A percentile compares a stretch with the other conserved stretches of the same genome.
These are phyloP conservation scores for Hyphopichia pseudoburtonii DNA, from an alignment of 1,139 yeast species.

Conservation along the genomic window DNA sequence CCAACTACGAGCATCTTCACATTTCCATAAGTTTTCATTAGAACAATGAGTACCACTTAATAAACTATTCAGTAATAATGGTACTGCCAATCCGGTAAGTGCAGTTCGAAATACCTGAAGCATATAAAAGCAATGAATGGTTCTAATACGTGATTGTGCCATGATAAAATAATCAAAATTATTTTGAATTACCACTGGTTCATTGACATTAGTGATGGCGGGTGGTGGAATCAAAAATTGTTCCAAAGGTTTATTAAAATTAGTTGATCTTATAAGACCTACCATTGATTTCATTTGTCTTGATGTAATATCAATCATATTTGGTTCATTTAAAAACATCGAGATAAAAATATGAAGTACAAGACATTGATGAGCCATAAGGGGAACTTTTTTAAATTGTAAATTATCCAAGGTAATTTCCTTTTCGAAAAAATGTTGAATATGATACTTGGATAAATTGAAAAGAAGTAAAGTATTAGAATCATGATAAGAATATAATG, in stretches of 20 bases:
- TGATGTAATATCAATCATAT: constrained; percentile 71
- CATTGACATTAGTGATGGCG: constrained; percentile 15
- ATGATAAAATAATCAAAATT: constrained; percentile 74
- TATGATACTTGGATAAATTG: constrained; percentile 74
- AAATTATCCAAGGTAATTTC: constrained; percentile 44
- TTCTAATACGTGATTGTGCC: constrained; percentile 83
- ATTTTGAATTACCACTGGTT: constrained; percentile 28
- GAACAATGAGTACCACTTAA: constrained; percentile 76
- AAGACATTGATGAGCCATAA: constrained; percentile 87
- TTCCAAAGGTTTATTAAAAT: constrained; percentile 70
- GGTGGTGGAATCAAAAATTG: constrained; percentile 61
- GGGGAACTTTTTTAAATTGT: constrained; percentile 66
- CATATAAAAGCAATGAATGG: constrained; percentile 76
- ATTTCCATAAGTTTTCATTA: constrained; percentile 68
- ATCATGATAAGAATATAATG: constrained; percentile 80
- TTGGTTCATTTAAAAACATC: constrained; percentile 73
- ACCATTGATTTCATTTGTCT: constrained; percentile 78
- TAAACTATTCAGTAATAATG: constrained; percentile 57
- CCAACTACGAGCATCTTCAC: constrained; percentile 63
- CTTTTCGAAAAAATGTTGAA: constrained; percentile 72
- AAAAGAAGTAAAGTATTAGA: constrained; percentile 73
- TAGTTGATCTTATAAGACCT: constrained; percentile 75
- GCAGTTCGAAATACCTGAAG: constrained; percentile 71
- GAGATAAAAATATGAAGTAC: constrained; percentile 80
- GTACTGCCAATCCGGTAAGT: constrained; percentile 60